phyloP scores from a whole-genome alignment of 2,329 filamentous ascomycete species.

The Coniochaeta sp. region DNA sequence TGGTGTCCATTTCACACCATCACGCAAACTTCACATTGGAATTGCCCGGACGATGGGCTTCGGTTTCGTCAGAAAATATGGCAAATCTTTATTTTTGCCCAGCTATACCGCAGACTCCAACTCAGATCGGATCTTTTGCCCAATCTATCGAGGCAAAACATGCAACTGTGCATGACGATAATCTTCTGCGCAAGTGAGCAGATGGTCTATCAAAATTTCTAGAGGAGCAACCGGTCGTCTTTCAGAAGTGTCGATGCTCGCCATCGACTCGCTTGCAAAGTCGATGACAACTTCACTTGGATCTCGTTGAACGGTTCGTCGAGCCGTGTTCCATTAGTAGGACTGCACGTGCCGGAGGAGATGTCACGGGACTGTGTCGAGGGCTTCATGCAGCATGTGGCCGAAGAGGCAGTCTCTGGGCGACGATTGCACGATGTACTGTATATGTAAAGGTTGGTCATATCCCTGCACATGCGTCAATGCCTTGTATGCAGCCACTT shows the following conservation, averaged over 20 bases:
- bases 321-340: neutral
- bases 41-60: neutral
- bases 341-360: neutral
- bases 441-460: neutral
- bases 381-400: neutral
- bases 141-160: neutral
- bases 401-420: neutral
- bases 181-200: neutral
- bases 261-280: neutral
- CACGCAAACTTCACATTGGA: neutral
- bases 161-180: neutral
- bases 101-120: neutral
- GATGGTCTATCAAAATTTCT: neutral
- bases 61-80: neutral
- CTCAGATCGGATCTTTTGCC: neutral
- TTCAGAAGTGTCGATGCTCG: neutral
- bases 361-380: neutral
- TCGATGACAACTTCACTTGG: neutral
- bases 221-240: neutral
- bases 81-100: neutral
- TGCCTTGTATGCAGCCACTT: slow-evolving; percentile 27
- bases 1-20: neutral
- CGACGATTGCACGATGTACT: neutral
- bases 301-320: neutral
- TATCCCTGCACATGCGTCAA: slow-evolving; percentile 30